Evolutionary conservation across 148 eudicot genomes (phyloP), one percentile per base, ranked within the genome.

Genomic region (Rhododendron kiyosumense): DNA sequence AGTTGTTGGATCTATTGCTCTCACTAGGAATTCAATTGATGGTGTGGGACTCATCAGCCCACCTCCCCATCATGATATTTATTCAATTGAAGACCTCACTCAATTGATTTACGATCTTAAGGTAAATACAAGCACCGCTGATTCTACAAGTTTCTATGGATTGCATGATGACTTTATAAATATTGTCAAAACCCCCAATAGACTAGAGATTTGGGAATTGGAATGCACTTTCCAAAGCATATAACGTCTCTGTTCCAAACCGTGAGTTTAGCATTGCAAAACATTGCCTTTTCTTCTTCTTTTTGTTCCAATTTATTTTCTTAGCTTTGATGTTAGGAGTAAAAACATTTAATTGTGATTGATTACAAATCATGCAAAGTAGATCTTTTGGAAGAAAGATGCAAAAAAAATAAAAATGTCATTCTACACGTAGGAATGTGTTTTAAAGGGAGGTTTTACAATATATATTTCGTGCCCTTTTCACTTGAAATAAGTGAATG

Each of bases 31-130:
- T 83, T 94, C 99, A 65, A 97, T 98, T 8, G 98, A 98, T 90
- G 99, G 99, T 49, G 99, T 97, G 76, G 99, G 99, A 38, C 94
- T 97, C 82, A 97, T 97, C 83, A 97, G 99, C 81, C 99, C 99
- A 90, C 99, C 99, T 86, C 99, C 99, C 14, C 99, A 97, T 88
- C 99, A 97, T 79, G 99, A 97, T 85, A 95, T 97, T 82, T 97
- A 97, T 85, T 97, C 99, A 1, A 97, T 97, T 79, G 99, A 97
- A 91, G 99, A 97, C 86, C 96, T 97, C 82, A 98, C 99, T 17
- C 99, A 97, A 85, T 88, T 97, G 85, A 97, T 97, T 86, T 93
- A 94, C 86, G 99, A 97, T 91, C 94, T 97, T 43, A 97, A 97
- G 98, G 99, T 97, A 90, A 82, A 13, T 69, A 54, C 36, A 78